Conservation (phyloP, 208 protist species). For the Leishmania major region DNA sequence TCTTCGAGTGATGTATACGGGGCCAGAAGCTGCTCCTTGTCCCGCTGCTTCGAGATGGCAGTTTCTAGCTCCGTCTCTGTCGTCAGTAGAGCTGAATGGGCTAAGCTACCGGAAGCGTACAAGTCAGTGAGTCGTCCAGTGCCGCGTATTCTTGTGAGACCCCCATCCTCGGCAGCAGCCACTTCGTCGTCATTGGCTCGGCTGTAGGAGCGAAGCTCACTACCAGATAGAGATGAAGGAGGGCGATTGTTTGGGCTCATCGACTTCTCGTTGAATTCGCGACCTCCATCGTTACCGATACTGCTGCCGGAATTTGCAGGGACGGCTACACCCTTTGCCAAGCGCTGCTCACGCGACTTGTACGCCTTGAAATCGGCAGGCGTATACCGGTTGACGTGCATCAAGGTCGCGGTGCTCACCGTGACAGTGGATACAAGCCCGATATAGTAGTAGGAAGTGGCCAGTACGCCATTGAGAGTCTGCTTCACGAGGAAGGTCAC, state of each 20-base stretch:
- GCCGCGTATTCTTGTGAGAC: not conserved
- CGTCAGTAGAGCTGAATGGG: not conserved
- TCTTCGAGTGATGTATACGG: not conserved
- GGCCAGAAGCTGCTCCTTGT: not conserved
- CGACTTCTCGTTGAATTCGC: too few species aligned
- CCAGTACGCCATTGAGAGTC: conserved; percentile 30
- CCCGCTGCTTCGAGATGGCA: not conserved
- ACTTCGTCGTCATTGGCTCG: not conserved
- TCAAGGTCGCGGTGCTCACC: conserved; percentile 59
- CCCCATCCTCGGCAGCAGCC: not conserved
- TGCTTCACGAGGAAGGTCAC: conserved; percentile 51
- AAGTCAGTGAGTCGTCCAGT: not conserved
- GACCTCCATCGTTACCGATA: not conserved
- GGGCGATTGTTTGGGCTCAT: not conserved
- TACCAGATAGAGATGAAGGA: too few species aligned
- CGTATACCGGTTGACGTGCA: conserved; percentile 67
- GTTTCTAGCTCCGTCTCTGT: not conserved
- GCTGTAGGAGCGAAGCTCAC: not conserved
- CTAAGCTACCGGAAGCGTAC: conserved; percentile 6
- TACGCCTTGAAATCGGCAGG: conserved; percentile 45
- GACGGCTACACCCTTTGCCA: not conserved
- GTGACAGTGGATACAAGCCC: conserved; percentile 64
- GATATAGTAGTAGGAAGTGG: conserved; percentile 51
- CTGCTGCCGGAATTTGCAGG: too few species aligned
- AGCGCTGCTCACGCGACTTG: conserved; percentile 18